These are phyloP conservation scores for Aphelidium insulamus DNA, from an alignment of 371 early-diverging fungal species.

Conservation along the genomic window DNA sequence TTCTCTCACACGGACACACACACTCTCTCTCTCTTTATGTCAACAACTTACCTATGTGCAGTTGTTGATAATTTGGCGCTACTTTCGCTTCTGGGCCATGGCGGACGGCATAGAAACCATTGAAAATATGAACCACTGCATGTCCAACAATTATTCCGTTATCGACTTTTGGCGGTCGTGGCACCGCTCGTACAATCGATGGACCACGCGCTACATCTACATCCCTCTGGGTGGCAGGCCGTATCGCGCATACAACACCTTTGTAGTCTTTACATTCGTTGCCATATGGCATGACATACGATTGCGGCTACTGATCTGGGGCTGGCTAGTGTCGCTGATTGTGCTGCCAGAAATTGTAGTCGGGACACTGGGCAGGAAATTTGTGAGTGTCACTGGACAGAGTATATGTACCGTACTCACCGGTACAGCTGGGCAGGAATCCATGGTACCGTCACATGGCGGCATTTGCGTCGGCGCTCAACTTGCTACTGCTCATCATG, in stretches of 20 bases:
- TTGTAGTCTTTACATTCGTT: constrained; percentile 75
- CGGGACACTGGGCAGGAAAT: no score
- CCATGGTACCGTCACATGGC: constrained; percentile 54
- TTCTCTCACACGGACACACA: background rate
- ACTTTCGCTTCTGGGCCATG: constrained; percentile 77
- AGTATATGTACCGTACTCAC: background rate
- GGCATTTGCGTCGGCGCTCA: constrained; percentile 56
- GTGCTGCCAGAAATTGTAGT: constrained; percentile 61
- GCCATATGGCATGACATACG: constrained; percentile 87
- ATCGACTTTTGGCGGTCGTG: constrained; percentile 80
- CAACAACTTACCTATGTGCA: background rate
- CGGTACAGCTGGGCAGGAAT: constrained; percentile 12
- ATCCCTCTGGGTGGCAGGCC: constrained; percentile 65
- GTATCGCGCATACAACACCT: constrained; percentile 38
- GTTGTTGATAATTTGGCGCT: constrained; percentile 75
- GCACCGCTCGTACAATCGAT: constrained; percentile 77
- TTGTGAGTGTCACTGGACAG: constrained; percentile 2
- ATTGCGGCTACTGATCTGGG: constrained; percentile 67
- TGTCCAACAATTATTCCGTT: constrained; percentile 73
- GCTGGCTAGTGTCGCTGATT: constrained; percentile 67
- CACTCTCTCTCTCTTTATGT: no score
- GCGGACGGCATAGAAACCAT: constrained; percentile 56
- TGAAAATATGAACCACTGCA: constrained; percentile 85
- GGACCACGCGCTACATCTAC: constrained; percentile 74
- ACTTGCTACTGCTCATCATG: constrained; percentile 78